Percentiles rank a stretch among this genome's conserved stretches.
Evolutionary conservation across 2,329 filamentous ascomycete species (phyloP).

Genomic region (Coniella lustricola): DNA sequence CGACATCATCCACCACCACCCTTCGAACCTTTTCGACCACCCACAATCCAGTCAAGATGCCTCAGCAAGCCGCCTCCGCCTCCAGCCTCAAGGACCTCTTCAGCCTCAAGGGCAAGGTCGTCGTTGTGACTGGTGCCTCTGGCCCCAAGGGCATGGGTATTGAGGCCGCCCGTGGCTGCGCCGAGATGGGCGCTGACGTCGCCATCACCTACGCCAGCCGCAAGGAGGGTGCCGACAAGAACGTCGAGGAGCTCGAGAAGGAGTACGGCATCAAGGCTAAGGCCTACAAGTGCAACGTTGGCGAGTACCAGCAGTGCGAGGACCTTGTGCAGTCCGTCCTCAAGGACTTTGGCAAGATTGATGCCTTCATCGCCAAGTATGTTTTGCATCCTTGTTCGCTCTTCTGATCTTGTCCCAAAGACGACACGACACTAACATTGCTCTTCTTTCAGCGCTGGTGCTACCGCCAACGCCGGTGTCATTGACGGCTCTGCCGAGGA

Average conservation of each 20-base stretch:
- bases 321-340: conserved; percentile 55
- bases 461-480: conserved; percentile 60
- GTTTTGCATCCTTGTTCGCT: conserved; percentile 28
- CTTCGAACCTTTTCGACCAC: not conserved
- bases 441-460: conserved; percentile 43
- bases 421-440: not conserved
- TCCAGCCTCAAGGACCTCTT: conserved; percentile 57
- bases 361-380: conserved; percentile 69
- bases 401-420: not conserved
- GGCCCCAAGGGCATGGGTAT: conserved; percentile 63
- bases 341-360: conserved; percentile 65
- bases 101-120: conserved; percentile 63
- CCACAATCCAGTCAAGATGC: conserved; percentile 36
- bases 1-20: not conserved
- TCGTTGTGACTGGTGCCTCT: conserved; percentile 61
- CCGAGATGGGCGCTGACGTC: conserved; percentile 62
- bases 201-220: conserved; percentile 64
- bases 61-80: conserved; percentile 49
- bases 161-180: conserved; percentile 57
- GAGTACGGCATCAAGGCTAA: conserved; percentile 60
- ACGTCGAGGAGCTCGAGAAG: conserved; percentile 55
- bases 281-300: conserved; percentile 53
- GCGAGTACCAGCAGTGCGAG: conserved; percentile 45
- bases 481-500: conserved; percentile 79
- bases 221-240: conserved; percentile 59